Evolutionary conservation across 192 early-diverging fungal species (phyloP), one percentile per base, ranked within the genome.

Genomic region (Linnemannia exigua): DNA sequence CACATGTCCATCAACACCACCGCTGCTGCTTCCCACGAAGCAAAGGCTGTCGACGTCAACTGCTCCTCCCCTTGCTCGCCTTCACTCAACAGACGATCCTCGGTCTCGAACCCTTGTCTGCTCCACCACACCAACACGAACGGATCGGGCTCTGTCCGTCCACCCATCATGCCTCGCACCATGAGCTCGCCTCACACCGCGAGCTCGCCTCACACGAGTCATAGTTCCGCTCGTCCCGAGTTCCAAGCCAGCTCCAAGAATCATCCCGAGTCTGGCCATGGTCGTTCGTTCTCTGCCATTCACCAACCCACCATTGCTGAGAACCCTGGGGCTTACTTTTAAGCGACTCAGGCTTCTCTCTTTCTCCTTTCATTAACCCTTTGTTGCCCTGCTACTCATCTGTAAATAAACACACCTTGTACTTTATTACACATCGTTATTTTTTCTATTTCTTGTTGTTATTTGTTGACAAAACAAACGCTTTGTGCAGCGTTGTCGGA

Each of bases 31-130:
- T 50, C 72, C 37, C 74, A 75, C 38, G 36, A 66, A 1, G 22
- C 74, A n/a, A 16, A 67, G 7, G 14, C 44, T 25, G 35, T 28
- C 61, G n/a, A 37, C 38, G 33, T 28, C 41, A 28, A 67, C 20
- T 3, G n/a, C 47, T 19, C 38, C 52, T 0, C 9, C 28, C 37
- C 38, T n/a, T 37, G 35, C 33, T 36, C 58, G 2, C 20, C 28
- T 41, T 20, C 69, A 8, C 61, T 33, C 51, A 19, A 58, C 33
- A 71, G 76, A 70, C 70, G 76, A 3, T 58, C 83, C 1, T 79
- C 79, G 35, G 70, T 86, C 19, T 79, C 84, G 46, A 86, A 86
- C 74, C 84, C 84, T 54, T 86, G 84, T 71, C 51, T 86, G 22
- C 46, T 86, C 44, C 71, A 86, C 25, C 84, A 86, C 41, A 79